Conservation (phyloP, 257 asterid species). For the Petrea volubilis region DNA sequence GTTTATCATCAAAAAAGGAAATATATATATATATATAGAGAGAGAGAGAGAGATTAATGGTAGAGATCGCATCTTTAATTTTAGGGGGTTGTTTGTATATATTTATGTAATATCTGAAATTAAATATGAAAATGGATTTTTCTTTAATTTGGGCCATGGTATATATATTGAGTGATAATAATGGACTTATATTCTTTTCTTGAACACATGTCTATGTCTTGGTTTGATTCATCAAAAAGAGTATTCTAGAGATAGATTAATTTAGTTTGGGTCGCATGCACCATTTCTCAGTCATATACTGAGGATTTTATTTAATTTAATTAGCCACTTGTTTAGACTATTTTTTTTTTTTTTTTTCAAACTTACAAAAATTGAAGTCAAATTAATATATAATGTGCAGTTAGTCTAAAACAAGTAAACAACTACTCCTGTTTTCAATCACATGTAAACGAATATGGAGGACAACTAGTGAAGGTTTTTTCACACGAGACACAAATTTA, state of each 20-base stretch:
- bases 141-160: too few species aligned
- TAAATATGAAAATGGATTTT: too few species aligned
- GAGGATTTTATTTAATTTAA: not conserved
- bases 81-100: too few species aligned
- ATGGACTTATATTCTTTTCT: slow-evolving; percentile 29
- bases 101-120: too few species aligned
- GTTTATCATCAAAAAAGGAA: too few species aligned
- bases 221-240: slow-evolving; percentile 1
- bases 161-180: too few species aligned
- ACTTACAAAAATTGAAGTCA: slow-evolving; percentile 21
- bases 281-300: not conserved
- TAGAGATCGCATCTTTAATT: too few species aligned
- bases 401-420: slow-evolving; percentile 25
- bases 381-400: slow-evolving; percentile 12
- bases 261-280: not conserved
- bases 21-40: too few species aligned
- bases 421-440: slow-evolving; percentile 16
- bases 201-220: slow-evolving; percentile 3
- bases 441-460: not conserved
- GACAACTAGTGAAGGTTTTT: not conserved
- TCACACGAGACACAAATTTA: not conserved
- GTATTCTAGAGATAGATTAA: not conserved
- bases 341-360: slow-evolving; percentile 8
- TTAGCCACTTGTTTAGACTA: not conserved
- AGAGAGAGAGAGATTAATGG: too few species aligned